Base-by-base conservation (phyloP, 805 yeast species). In the Starmerella roubikii region DNA sequence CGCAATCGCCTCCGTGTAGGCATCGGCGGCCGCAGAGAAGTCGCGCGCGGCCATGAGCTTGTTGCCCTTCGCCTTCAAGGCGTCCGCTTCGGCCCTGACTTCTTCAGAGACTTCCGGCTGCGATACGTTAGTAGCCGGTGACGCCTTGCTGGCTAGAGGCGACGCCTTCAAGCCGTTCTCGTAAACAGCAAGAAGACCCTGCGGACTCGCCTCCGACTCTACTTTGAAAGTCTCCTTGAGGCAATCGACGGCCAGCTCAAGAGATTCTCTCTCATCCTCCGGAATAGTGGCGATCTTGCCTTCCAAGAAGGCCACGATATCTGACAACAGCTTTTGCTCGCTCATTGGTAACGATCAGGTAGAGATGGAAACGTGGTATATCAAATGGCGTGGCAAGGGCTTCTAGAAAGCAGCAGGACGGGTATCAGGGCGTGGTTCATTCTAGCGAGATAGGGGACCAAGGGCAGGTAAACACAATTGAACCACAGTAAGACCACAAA, bases 221-320 rank as follows among this genome's bases (percentile, higher is more conserved):
- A 86, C 75, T 35, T 67, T 76, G 57, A 78, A 88, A 10, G 93
- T 84, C 52, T 86, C 97, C 19, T 81, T 73, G 41, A 91, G 73
- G 65, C 96, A 84, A 55, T 84, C 94, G 49, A 85, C 71, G 44
- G 97, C 97, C 37, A 88, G 93, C 49, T 85, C 95, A 50, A 88
- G 67, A 9, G 95, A 83, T 51, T 91, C 97, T 40, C 69, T 68
- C 55, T 76, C 82, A 47, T 88, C 97, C 46, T 76, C 80, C 27
- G 78, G 61, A 33, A 86, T 71, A 46, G 69, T 68, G 33, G 68
- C 55, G 16, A 79, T 71, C 10, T 81, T 61, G 15, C 64, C 52
- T 51, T 72, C 68, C 13, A 33, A 29, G 58, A 77, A 88, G 44
- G 74, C 72, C 32, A 84, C 76, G 48, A 88, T 76, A 37, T 83